Evolutionary conservation across 257 asterid species (phyloP), one percentile per base, ranked within the genome.

Genomic region (Thymus quinquecostatus): DNA sequence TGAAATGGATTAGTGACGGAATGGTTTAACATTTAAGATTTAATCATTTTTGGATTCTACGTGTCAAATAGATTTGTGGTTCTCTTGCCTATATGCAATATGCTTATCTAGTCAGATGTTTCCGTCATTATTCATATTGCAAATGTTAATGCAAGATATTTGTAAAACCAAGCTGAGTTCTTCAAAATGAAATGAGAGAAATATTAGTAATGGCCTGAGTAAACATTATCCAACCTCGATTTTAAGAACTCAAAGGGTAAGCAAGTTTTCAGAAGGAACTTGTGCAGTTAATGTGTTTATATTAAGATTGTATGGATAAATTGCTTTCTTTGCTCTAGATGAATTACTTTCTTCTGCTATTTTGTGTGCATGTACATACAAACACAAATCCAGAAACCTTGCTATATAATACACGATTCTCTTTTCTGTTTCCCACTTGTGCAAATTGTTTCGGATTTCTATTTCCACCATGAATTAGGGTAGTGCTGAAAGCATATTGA

Each of bases 371-470:
- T 45, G 38, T 21, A 2, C 40, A 41, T 3, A 8, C 11, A 10
- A 58, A 57, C 49, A 30, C 44, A 33, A 59, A 38, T 58, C 6
- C 27, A 65, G n/a, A 4, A 10, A n/a, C 64, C 32, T 65, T 73
- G 78, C 27, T 73, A 58, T 12, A 64, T 10, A 29, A 57, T 58
- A 34, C 36, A n/a, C 45, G 73, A 30, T 44, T 57, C 49, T 60
- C 44, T 27, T 30, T 29, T 58, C 33, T 47, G 36, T 74, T 11
- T 59, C 73, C 49, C 45, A 44, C 53, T 28, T 58, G 55, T 49
- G 60, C 44, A 66, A 27, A 28, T 29, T 57, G 30, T 57, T 44
- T 44, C 33, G 7, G 59, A 43, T 34, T 30, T 49, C 36, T 30
- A 54, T 9, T 64, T 63, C 58, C 50, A n/a, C 49, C 34, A 5